Percentiles rank a stretch among this genome's conserved stretches.
These are phyloP conservation scores for Pyrrhoderma lamaoense DNA, from an alignment of 1,284 basidiomycete genomes.

Conservation along the genomic window DNA sequence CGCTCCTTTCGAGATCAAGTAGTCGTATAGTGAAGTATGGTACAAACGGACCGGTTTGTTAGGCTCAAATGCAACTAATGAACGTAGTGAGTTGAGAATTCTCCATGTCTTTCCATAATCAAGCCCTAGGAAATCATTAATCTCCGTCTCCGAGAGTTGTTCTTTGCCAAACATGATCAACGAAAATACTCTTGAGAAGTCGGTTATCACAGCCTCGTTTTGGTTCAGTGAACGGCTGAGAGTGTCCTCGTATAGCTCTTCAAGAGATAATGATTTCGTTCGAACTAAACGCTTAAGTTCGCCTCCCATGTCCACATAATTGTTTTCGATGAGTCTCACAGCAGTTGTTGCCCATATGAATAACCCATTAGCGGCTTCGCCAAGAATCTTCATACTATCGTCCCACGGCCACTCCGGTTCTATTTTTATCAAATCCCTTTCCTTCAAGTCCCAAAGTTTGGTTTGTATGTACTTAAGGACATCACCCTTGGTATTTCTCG, in stretches of 20 bases:
- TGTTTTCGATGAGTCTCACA: background rate
- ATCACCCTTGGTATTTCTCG: no score
- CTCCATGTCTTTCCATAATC: no score
- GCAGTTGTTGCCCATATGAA: slow-evolving; percentile 3
- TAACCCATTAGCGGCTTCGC: background rate
- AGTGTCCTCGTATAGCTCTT: background rate
- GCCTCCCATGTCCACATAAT: no score
- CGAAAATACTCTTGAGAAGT: background rate
- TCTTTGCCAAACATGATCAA: background rate
- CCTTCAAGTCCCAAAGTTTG: no score
- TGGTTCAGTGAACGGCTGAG: background rate
- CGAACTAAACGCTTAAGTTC: no score
- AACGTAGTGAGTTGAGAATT: background rate
- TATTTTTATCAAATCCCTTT: background rate
- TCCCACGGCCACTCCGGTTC: background rate
- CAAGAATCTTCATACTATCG: background rate
- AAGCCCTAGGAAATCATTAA: background rate
- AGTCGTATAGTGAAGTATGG: background rate
- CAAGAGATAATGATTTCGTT: background rate
- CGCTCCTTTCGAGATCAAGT: background rate
- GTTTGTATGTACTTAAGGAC: no score
- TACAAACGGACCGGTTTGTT: background rate
- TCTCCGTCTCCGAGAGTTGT: background rate
- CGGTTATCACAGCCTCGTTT: background rate
- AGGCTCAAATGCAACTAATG: background rate